Base-by-base conservation (phyloP, 345 rosid genomes). In the Chamaenerion angustifolium region DNA sequence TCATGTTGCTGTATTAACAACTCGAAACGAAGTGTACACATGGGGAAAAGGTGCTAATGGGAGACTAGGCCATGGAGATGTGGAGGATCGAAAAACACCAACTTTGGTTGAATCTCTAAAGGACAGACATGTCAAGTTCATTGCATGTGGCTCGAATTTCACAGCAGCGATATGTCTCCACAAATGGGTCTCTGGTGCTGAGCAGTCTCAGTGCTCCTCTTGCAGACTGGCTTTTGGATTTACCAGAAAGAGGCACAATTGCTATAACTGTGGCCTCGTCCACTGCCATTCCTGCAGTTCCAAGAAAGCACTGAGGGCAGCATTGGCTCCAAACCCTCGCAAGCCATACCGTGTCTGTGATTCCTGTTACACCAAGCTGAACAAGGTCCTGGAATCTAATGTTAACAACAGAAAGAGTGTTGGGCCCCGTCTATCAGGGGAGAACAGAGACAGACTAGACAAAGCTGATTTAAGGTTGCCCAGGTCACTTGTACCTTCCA, bases 31-130 rank as follows among this genome's bases (percentile, higher is more conserved):
- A 67, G 87, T 86, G 16, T 90, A 78, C 65, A 83, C 94, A 11
- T 90, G 96, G 98, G 98, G 98, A 1, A 90, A 81, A 62, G 96
- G 98, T 59, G 96, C 98, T 41, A 90, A 86, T 69, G 96, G 98
- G 63, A 81, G 94, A 68, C 55, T 90, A 72, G 98, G 98, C 50
- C 96, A 83, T 55, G 96, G 94, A 66, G 96, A 90, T 58, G 31
- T 76, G 11, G 96, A 90, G 69, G 98, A 90, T 66, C 78, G 93
- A 41, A 86, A 83, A 60, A 45, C 71, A 31, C 92, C 98, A 8
- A 72, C 89, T 59, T 56, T 79, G 19, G 88, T 90, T 45, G 93
- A 81, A 59, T 78, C 82, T 56, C 66, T 90, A 77, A 90, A 80
- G 77, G 94, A 90, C 59, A 73, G 96, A 64, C 82, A 86, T 64